Conservation (phyloP, 805 yeast genomes). For the Saturnispora saitoi region DNA sequence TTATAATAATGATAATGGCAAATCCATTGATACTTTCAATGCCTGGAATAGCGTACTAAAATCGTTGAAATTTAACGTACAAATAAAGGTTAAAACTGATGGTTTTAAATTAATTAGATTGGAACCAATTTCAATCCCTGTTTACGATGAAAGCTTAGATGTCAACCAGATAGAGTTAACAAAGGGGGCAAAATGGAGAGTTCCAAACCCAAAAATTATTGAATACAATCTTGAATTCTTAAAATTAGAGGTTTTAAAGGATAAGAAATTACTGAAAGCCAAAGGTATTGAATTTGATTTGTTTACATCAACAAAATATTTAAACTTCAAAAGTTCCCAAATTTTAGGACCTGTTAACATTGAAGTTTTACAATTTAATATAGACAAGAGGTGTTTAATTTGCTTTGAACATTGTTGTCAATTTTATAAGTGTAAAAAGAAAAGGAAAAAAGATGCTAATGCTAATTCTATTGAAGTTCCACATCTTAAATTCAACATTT, state of each 20-base stretch:
- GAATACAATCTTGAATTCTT: not conserved
- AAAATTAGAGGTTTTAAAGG: not conserved
- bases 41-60: not conserved
- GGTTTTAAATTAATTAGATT: not conserved
- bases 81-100: not conserved
- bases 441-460: not conserved
- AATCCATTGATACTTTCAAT: not conserved
- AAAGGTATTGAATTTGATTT: not conserved
- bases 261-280: not conserved
- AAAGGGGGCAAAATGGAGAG: conserved; percentile 1
- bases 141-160: not conserved
- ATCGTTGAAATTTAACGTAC: conserved; percentile 4
- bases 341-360: not conserved
- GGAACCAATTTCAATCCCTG: conserved; percentile 2
- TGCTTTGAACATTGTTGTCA: not conserved
- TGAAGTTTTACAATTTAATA: not conserved
- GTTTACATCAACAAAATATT: not conserved
- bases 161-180: not conserved
- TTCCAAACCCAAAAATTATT: not conserved
- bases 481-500: not conserved
- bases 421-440: not conserved
- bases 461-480: not conserved
- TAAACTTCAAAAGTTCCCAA: too few species aligned
- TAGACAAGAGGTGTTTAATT: not conserved
- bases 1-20: not conserved